Evolutionary conservation across 345 rosid species (phyloP).

Genomic region (Turnera subulata): DNA sequence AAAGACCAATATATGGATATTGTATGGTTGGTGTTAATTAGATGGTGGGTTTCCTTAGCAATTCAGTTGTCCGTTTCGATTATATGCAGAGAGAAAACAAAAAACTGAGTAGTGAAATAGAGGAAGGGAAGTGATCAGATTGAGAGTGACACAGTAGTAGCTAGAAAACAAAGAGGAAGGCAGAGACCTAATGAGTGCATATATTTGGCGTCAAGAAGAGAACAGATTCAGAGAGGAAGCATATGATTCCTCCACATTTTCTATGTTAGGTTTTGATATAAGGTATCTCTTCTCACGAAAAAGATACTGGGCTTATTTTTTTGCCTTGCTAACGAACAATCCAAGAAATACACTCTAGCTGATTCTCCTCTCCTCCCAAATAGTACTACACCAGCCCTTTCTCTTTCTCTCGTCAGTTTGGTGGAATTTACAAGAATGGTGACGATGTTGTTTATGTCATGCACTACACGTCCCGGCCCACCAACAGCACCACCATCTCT

Average conservation of each 20-base stretch:
- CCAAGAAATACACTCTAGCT: too few relatives aligned
- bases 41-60: constrained; percentile 4
- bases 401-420: not conserved
- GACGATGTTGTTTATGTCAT: constrained; percentile 18
- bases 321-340: not conserved
- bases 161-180: not conserved
- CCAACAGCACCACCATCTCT: not conserved
- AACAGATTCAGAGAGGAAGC: not conserved
- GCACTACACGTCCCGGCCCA: constrained; percentile 7
- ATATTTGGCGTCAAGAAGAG: not conserved
- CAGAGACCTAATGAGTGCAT: not conserved
- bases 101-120: not conserved
- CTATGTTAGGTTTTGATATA: constrained; percentile 32
- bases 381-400: not conserved
- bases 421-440: constrained; percentile 16
- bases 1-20: not conserved
- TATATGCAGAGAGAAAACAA: not conserved
- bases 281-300: constrained; percentile 63
- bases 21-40: not conserved
- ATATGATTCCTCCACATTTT: too few relatives aligned
- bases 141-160: not conserved
- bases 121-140: not conserved
- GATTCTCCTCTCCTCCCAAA: too few relatives aligned
- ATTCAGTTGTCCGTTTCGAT: not conserved
- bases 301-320: constrained; percentile 28